These are phyloP conservation scores for Calophaca sinica DNA, from an alignment of 306 rosid genomes.

Conservation along the genomic window DNA sequence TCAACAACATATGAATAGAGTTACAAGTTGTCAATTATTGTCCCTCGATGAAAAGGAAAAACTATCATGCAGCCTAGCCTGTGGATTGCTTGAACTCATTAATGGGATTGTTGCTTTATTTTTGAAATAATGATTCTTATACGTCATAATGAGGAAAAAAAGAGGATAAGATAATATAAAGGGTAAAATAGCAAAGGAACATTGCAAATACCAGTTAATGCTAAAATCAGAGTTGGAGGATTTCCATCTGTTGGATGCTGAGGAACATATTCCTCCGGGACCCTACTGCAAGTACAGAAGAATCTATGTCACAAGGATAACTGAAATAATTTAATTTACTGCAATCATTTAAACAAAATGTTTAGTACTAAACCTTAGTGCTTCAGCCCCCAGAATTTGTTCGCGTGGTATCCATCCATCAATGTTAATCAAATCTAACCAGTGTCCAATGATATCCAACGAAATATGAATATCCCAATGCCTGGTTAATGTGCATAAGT, in stretches of 20 bases:
- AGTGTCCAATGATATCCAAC: slow-evolving; percentile 90
- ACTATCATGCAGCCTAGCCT: neutral
- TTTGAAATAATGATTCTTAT: neutral
- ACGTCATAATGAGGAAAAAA: too few relatives aligned
- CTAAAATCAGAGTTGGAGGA: slow-evolving; percentile 90
- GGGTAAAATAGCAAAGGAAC: neutral
- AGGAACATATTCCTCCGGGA: slow-evolving; percentile 84
- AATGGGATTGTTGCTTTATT: slow-evolving; percentile 6
- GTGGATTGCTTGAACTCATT: slow-evolving; percentile 34
- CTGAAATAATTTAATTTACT: slow-evolving; percentile 2
- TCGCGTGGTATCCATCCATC: slow-evolving; percentile 99
- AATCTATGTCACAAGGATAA: slow-evolving; percentile 39
- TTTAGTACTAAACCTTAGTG: slow-evolving; percentile 69
- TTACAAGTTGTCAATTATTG: neutral
- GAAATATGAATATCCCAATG: slow-evolving; percentile 91
- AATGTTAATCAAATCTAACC: slow-evolving; percentile 90
- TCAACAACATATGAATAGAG: slow-evolving; percentile 6
- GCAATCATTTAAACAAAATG: slow-evolving; percentile 46
- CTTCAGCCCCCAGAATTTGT: slow-evolving; percentile 96
- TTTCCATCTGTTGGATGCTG: slow-evolving; percentile 93
- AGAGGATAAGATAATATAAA: too few relatives aligned
- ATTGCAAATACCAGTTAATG: slow-evolving; percentile 65
- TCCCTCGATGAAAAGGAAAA: slow-evolving; percentile 33
- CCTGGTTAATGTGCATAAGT: slow-evolving; percentile 59
- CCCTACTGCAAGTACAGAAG: slow-evolving; percentile 70